Evolutionary conservation across 805 yeast species (phyloP).

Genomic region (Teunomyces gatunensis): DNA sequence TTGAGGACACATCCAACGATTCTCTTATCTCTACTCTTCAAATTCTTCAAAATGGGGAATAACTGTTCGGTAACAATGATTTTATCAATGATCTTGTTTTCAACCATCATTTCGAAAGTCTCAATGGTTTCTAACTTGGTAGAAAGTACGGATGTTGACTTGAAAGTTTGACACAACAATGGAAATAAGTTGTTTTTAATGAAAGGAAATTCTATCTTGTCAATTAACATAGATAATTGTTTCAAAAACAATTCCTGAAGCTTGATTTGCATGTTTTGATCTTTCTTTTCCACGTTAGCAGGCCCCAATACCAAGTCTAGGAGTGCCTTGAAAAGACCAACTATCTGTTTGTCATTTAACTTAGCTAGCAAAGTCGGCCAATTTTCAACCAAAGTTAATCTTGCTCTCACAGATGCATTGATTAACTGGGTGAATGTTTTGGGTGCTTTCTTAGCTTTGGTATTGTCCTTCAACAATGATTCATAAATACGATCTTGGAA

Average conservation of each 20-base stretch:
- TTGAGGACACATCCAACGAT: conserved; percentile 53
- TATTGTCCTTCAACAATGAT: conserved; percentile 26
- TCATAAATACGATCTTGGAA: conserved; percentile 72
- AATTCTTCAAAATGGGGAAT: conserved; percentile 70
- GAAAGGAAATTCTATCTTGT: conserved; percentile 60
- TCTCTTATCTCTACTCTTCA: conserved; percentile 74
- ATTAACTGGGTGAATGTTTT: conserved; percentile 25
- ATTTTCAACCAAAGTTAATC: conserved; percentile 41
- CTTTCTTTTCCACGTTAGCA: conserved; percentile 26
- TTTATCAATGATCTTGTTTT: conserved; percentile 63
- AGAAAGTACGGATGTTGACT: conserved; percentile 78
- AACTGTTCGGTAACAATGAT: conserved; percentile 72
- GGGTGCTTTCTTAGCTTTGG: conserved; percentile 20
- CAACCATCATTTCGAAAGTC: conserved; percentile 57
- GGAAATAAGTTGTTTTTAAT: conserved; percentile 79
- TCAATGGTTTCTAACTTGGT: conserved; percentile 69
- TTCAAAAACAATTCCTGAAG: conserved; percentile 55
- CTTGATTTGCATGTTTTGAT: conserved; percentile 27
- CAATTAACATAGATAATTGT: conserved; percentile 40
- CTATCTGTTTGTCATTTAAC: conserved; percentile 52
- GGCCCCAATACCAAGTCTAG: conserved; percentile 32
- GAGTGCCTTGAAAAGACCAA: conserved; percentile 45
- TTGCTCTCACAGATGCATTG: conserved; percentile 28
- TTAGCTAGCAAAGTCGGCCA: conserved; percentile 46
- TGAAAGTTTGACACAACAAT: conserved; percentile 64